Evolutionary conservation across 352 stramenopile genomes (phyloP).

Genomic region (Pythium utonaiense): DNA sequence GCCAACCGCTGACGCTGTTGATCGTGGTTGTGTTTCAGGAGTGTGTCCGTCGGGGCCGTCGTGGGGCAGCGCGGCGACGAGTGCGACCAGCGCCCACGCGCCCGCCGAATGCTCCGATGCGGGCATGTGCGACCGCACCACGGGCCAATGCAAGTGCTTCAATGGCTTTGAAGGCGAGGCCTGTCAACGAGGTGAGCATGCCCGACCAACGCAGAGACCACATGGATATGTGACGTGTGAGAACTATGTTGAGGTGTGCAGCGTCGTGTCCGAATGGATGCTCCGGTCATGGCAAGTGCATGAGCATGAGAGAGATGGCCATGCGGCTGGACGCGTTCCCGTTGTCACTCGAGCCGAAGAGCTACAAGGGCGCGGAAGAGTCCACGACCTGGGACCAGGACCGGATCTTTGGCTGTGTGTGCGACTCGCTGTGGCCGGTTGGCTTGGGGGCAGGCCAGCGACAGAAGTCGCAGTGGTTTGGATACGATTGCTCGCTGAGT

Average conservation of each 20-base stretch:
- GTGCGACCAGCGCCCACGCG: constrained; percentile 33
- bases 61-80: constrained; percentile 56
- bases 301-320: constrained; percentile 66
- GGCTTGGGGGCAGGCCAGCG: constrained; percentile 65
- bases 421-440: constrained; percentile 73
- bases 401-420: constrained; percentile 72
- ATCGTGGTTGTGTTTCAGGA: constrained; percentile 23
- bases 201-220: no score
- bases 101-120: constrained; percentile 62
- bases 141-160: constrained; percentile 63
- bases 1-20: not conserved
- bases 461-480: constrained; percentile 88
- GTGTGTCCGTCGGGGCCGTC: constrained; percentile 60
- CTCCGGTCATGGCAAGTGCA: constrained; percentile 66
- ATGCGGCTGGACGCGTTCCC: constrained; percentile 43
- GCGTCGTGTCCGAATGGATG: constrained; percentile 52
- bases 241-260: constrained; percentile 8
- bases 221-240: not conserved
- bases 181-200: constrained; percentile 57
- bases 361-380: constrained; percentile 49
- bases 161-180: constrained; percentile 63
- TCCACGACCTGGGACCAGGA: constrained; percentile 75
- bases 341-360: constrained; percentile 41
- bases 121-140: constrained; percentile 49
- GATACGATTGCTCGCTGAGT: constrained; percentile 80